Evolutionary conservation across 2,329 filamentous ascomycete species (phyloP).

Genomic region (Scortechinia acanthostroma): DNA sequence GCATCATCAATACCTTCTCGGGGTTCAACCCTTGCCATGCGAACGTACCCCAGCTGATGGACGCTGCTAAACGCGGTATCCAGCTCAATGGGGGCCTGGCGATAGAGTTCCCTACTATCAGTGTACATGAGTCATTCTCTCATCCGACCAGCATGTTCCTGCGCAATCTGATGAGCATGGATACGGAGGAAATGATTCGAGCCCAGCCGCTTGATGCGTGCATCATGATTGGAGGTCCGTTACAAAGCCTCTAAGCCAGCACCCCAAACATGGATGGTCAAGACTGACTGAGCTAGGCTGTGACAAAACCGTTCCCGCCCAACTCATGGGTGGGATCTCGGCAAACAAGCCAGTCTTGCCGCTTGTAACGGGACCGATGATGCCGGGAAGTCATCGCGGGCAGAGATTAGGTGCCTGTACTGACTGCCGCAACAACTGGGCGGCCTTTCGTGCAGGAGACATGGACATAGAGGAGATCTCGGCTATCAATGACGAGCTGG

Average conservation of each 20-base stretch:
- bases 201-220: conserved; percentile 67
- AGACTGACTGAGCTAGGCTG: conserved; percentile 39
- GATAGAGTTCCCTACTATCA: conserved; percentile 70
- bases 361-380: conserved; percentile 68
- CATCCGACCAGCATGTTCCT: conserved; percentile 70
- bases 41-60: conserved; percentile 65
- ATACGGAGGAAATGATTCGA: conserved; percentile 71
- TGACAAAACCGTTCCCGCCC: conserved; percentile 69
- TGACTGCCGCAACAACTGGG: conserved; percentile 71
- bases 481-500: conserved; percentile 65
- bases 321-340: conserved; percentile 70
- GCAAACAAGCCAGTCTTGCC: conserved; percentile 67
- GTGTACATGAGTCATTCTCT: conserved; percentile 63
- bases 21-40: conserved; percentile 71
- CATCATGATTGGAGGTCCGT: conserved; percentile 57
- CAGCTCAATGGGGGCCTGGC: conserved; percentile 61
- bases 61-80: conserved; percentile 63
- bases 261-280: no score
- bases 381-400: conserved; percentile 63
- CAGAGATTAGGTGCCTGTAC: conserved; percentile 66
- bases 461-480: conserved; percentile 69
- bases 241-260: no score
- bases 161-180: conserved; percentile 72
- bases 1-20: conserved; percentile 68
- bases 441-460: conserved; percentile 53